phyloP scores from a whole-genome alignment of 306 rosid genomes.

The Senna tora region DNA sequence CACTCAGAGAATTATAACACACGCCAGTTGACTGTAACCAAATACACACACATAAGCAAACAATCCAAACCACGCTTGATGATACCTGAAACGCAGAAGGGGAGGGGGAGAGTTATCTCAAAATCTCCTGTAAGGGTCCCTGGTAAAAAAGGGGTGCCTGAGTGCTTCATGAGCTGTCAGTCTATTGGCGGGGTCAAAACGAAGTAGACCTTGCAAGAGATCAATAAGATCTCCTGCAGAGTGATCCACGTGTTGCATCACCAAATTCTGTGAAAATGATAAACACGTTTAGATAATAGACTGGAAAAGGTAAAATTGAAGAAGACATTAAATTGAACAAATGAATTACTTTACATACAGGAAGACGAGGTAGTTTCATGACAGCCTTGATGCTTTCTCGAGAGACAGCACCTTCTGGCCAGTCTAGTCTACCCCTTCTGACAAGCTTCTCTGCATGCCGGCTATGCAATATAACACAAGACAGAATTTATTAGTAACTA shows the following conservation, averaged over 20 bases:
- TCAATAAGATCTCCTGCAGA: conserved; percentile 83
- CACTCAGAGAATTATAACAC: conserved; percentile 20
- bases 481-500: conserved; percentile 13
- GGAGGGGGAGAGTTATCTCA: conserved; percentile 12
- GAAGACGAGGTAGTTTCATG: conserved; percentile 73
- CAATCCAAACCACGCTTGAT: neutral
- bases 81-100: neutral
- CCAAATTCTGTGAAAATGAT: conserved; percentile 55
- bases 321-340: conserved; percentile 1
- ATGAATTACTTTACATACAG: conserved; percentile 51
- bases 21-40: conserved; percentile 7
- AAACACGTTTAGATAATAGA: conserved; percentile 12
- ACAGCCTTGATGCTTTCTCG: conserved; percentile 83
- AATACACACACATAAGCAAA: conserved; percentile 28
- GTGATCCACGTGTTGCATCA: conserved; percentile 89
- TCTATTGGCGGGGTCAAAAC: conserved; percentile 61
- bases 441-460: conserved; percentile 73
- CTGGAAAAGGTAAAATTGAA: neutral
- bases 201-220: conserved; percentile 78
- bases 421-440: conserved; percentile 69
- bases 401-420: conserved; percentile 83
- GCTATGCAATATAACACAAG: conserved; percentile 39
- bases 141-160: conserved; percentile 67
- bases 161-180: conserved; percentile 70
- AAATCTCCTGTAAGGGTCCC: conserved; percentile 54